Conservation (phyloP, 345 rosid species). For the Iberis pinnata region DNA sequence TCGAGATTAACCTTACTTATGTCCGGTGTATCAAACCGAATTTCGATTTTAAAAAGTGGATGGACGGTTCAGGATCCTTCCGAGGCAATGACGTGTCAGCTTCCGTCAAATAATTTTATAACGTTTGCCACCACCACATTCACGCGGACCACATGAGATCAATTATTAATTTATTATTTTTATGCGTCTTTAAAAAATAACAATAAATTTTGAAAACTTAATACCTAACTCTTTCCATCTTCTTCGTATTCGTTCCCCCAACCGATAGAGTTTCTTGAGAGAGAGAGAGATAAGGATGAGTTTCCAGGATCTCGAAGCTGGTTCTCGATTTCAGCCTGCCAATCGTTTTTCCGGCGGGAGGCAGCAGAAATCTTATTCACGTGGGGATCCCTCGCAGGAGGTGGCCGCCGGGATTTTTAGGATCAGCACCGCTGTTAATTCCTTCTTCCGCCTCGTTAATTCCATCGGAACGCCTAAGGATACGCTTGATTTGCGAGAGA, state of each 20-base stretch:
- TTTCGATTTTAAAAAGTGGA: neutral
- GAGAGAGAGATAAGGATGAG: constrained; percentile 37
- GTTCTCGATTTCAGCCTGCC: constrained; percentile 18
- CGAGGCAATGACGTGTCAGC: constrained; percentile 19
- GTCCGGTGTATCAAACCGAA: neutral
- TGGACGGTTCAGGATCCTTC: constrained; percentile 14
- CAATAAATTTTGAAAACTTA: constrained; percentile 5
- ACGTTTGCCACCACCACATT: constrained; percentile 8
- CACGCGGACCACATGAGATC: constrained; percentile 17
- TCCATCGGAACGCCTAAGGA: constrained; percentile 71
- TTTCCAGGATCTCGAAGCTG: constrained; percentile 59
- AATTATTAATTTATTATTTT: too few species aligned
- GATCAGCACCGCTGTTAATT: constrained; percentile 57
- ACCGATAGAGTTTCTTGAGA: neutral
- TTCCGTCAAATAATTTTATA: neutral
- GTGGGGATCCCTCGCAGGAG: constrained; percentile 48
- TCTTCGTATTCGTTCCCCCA: constrained; percentile 13
- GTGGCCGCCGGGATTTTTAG: constrained; percentile 70
- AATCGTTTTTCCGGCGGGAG: constrained; percentile 21
- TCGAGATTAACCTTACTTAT: too few species aligned
- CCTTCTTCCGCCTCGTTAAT: constrained; percentile 63
- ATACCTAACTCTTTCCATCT: constrained; percentile 23
- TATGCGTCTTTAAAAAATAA: neutral
- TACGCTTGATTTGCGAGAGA: constrained; percentile 56
- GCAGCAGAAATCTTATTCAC: constrained; percentile 18